Percentiles rank a stretch among this genome's conserved stretches.
These are phyloP conservation scores for Phylloporus sp. DNA, from an alignment of 768 basidiomycete species.

Conservation along the genomic window DNA sequence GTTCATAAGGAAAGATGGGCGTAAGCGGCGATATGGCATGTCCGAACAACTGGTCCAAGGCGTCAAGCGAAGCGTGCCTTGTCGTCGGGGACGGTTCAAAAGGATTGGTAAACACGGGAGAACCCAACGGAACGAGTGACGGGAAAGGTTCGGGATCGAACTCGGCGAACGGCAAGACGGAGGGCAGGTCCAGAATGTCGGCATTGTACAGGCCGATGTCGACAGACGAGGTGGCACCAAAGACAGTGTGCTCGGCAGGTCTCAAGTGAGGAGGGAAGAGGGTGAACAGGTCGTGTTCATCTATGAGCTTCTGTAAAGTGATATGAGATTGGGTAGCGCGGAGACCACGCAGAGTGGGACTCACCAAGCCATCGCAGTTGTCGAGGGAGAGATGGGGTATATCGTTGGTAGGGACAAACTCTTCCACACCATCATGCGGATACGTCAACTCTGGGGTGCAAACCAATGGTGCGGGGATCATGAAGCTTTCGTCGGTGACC, in stretches of 20 bases:
- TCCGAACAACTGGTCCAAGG: constrained; percentile 31
- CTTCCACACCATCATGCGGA: constrained; percentile 4
- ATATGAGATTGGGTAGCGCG: constrained; percentile 7
- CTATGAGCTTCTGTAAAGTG: constrained; percentile 3
- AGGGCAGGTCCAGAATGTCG: background rate
- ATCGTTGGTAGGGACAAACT: constrained; percentile 33
- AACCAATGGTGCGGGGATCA: background rate
- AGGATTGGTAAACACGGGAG: constrained; percentile 31
- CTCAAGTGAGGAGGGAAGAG: constrained; percentile 20
- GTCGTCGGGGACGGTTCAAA: constrained; percentile 15
- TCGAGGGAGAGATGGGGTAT: constrained; percentile 36
- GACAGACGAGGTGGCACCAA: constrained; percentile 27
- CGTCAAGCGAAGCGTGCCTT: constrained; percentile 10
- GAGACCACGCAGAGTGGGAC: background rate
- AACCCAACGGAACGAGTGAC: constrained; percentile 13
- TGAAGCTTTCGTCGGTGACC: background rate
- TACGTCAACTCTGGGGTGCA: constrained; percentile 21
- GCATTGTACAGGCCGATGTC: constrained; percentile 22
- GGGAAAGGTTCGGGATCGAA: constrained; percentile 11
- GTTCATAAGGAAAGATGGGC: constrained; percentile 3
- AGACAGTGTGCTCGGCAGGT: constrained; percentile 19
- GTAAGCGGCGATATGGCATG: constrained; percentile 27
- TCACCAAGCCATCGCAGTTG: constrained; percentile 14
- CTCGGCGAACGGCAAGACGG: constrained; percentile 7
- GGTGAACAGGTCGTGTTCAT: background rate